phyloP scores from a whole-genome alignment of 192 early-diverging fungal genomes.

The Coemansia sp. region DNA sequence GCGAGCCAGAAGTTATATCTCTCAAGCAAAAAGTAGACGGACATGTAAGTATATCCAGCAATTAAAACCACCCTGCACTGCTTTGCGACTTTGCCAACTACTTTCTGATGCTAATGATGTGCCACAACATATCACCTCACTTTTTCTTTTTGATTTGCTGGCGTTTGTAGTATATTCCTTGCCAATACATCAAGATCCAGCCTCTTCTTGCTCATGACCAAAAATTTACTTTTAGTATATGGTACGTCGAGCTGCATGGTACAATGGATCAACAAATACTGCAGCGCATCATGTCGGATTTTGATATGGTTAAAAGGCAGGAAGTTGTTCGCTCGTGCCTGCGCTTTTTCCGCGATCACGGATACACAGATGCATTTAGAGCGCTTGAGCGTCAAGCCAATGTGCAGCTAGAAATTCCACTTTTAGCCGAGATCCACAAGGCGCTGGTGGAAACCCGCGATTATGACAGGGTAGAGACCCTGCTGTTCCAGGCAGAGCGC shows the following conservation, averaged over 20 bases:
- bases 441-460: conserved; percentile 69
- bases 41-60: conserved; percentile 62
- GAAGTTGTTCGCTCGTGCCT: conserved; percentile 83
- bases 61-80: too few species aligned
- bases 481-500: conserved; percentile 64
- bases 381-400: conserved; percentile 64
- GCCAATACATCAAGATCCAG: conserved; percentile 91
- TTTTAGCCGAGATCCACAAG: conserved; percentile 74
- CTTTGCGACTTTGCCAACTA: not conserved
- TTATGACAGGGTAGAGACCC: conserved; percentile 70
- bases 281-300: conserved; percentile 35
- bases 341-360: conserved; percentile 84
- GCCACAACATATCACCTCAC: too few species aligned
- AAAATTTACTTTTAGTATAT: conserved; percentile 95
- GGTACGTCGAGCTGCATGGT: conserved; percentile 89
- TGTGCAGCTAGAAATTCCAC: conserved; percentile 73
- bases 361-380: conserved; percentile 71
- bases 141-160: not conserved
- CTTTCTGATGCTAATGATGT: too few species aligned
- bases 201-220: conserved; percentile 87
- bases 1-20: conserved; percentile 83
- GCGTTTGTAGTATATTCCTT: conserved; percentile 69
- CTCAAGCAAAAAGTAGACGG: conserved; percentile 72
- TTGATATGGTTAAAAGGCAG: conserved; percentile 67
- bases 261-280: conserved; percentile 69